Evolutionary conservation across 257 asterid species (phyloP).

Genomic region (Solanum dulcamara): DNA sequence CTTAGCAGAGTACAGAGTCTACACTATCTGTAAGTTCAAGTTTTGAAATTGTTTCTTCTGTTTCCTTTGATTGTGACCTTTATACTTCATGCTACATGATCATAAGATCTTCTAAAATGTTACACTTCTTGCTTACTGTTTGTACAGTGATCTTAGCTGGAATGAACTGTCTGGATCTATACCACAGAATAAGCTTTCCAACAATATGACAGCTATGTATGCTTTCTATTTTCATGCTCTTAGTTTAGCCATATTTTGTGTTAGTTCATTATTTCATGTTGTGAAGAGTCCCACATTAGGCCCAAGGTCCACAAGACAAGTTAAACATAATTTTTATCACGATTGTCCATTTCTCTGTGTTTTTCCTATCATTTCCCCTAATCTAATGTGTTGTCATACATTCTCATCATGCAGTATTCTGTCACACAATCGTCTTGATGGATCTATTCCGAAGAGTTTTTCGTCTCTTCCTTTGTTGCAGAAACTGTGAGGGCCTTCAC

Average conservation of each 20-base stretch:
- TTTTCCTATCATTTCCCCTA: not conserved
- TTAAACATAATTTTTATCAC: not conserved
- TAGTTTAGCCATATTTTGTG: not conserved
- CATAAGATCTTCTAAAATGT: not conserved
- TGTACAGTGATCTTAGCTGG: constrained; percentile 37
- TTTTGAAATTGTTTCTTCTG: not conserved
- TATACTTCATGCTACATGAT: not conserved
- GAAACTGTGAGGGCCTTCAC: constrained; percentile 52
- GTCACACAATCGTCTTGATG: constrained; percentile 61
- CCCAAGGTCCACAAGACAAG: not conserved
- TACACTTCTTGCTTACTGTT: not conserved
- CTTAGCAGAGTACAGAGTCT: constrained; percentile 25
- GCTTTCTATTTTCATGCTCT: constrained; percentile 6
- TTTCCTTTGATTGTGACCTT: not conserved
- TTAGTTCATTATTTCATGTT: not conserved
- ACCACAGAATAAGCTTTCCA: constrained; percentile 50
- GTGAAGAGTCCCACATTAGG: not conserved
- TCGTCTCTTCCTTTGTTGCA: constrained; percentile 68
- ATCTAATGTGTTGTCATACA: not conserved
- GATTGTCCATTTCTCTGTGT: not conserved
- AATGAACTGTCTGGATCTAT: constrained; percentile 34
- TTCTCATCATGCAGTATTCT: constrained; percentile 44
- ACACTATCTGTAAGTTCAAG: constrained; percentile 24
- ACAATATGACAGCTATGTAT: constrained; percentile 71
- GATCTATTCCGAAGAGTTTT: constrained; percentile 68